Percentiles rank a stretch among this genome's conserved stretches.
phyloP scores from a whole-genome alignment of 306 rosid species.

The Betula pendula region DNA sequence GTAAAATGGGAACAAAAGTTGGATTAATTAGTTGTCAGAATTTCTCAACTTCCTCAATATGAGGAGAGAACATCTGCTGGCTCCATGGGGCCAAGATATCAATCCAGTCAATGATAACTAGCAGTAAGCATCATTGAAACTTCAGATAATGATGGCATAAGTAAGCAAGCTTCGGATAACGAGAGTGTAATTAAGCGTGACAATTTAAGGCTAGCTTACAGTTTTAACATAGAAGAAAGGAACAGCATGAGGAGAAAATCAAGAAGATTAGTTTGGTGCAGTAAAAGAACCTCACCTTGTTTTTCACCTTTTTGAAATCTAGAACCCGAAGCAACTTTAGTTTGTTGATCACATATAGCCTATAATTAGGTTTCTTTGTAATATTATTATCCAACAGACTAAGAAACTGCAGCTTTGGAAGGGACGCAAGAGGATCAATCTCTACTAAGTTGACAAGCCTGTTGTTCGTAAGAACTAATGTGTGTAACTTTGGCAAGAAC shows the following conservation, averaged over 20 bases:
- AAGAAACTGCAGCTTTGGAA: constrained; percentile 75
- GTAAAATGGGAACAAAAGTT: neutral
- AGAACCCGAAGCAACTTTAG: constrained; percentile 76
- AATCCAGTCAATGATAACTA: neutral
- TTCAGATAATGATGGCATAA: neutral
- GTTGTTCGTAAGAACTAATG: constrained; percentile 87
- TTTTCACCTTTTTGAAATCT: constrained; percentile 82
- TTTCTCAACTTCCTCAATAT: neutral
- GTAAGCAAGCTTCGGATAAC: neutral
- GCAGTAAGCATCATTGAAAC: neutral
- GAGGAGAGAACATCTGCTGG: neutral
- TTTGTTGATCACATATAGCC: constrained; percentile 80
- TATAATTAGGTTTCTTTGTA: constrained; percentile 80
- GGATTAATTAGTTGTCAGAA: neutral
- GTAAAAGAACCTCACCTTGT: constrained; percentile 49
- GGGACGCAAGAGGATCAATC: constrained; percentile 83
- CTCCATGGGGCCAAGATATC: neutral
- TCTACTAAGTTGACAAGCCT: constrained; percentile 90
- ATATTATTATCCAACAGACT: constrained; percentile 84
- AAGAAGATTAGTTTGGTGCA: neutral
- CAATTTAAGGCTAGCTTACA: neutral
- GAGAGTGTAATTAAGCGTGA: neutral
- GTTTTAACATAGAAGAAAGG: neutral
- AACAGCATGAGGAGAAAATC: neutral
- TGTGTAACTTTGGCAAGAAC: constrained; percentile 81